Conservation (phyloP, 139 green algal species). For the Gonium pectorale region DNA sequence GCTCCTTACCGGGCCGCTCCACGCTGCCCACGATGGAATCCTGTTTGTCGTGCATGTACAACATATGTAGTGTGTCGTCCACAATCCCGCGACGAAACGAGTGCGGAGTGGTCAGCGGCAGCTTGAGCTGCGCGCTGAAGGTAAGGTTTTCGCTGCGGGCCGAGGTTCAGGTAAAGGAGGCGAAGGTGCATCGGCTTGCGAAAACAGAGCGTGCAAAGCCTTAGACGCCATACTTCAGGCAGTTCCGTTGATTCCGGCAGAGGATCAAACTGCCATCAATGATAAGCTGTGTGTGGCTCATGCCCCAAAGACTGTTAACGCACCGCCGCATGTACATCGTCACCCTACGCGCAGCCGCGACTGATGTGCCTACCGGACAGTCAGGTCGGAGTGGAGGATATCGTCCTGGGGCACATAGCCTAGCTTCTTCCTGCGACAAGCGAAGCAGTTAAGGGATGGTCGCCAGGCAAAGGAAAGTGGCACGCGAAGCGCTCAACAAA, state of each 20-base stretch:
- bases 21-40: constrained; percentile 39
- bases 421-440: constrained; percentile 32
- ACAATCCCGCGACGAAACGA: constrained; percentile 6
- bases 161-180: too few relatives aligned
- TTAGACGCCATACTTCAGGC: too few relatives aligned
- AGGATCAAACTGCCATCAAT: too few relatives aligned
- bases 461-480: background rate
- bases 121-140: constrained; percentile 48
- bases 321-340: too few relatives aligned
- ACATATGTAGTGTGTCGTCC: constrained; percentile 46
- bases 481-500: background rate
- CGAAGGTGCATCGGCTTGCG: too few relatives aligned
- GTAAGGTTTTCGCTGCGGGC: constrained; percentile 61
- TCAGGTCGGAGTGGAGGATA: constrained; percentile 6
- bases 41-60: constrained; percentile 46
- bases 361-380: background rate
- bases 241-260: too few relatives aligned
- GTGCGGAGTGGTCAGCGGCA: constrained; percentile 33
- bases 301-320: too few relatives aligned
- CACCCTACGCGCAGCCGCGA: too few relatives aligned
- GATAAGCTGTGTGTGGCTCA: too few relatives aligned
- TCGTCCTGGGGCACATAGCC: constrained; percentile 83
- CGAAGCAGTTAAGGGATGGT: background rate
- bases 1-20: constrained; percentile 28
- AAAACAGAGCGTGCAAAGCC: too few relatives aligned